Evolutionary conservation across 306 rosid genomes (phyloP).

Genomic region (Bauhinia variegata): DNA sequence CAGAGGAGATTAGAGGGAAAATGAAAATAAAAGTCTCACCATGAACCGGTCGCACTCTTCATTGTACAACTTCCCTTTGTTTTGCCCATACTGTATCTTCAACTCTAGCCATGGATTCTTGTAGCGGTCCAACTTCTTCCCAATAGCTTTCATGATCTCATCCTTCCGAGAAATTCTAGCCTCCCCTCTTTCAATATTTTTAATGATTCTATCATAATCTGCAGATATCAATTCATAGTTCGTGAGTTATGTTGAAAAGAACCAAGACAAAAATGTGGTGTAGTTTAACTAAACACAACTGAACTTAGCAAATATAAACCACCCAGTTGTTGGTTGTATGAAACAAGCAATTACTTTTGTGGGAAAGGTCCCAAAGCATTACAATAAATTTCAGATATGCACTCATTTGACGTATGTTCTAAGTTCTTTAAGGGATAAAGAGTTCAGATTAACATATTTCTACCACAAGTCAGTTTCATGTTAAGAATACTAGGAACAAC

Average conservation of each 20-base stretch:
- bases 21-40: slow-evolving; percentile 43
- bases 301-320: not conserved
- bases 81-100: slow-evolving; percentile 95
- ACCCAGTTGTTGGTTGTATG: not conserved
- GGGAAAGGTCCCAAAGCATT: not conserved
- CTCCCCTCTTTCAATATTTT: slow-evolving; percentile 98
- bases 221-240: slow-evolving; percentile 27
- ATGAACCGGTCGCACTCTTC: slow-evolving; percentile 99
- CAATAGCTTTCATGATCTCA: slow-evolving; percentile 98
- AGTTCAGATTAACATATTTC: not conserved
- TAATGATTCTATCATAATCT: slow-evolving; percentile 96
- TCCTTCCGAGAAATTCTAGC: slow-evolving; percentile 96
- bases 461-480: too few species aligned
- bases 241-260: slow-evolving; percentile 13
- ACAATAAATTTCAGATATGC: slow-evolving; percentile 1
- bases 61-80: slow-evolving; percentile 93
- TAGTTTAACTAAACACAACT: slow-evolving; percentile 13
- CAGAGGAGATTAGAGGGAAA: not conserved
- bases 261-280: not conserved
- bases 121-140: slow-evolving; percentile 95
- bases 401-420: not conserved
- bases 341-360: slow-evolving; percentile 17
- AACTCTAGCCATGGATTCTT: slow-evolving; percentile 99
- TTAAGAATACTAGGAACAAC: too few species aligned
- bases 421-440: not conserved